Base-by-base conservation (phyloP, 1,284 basidiomycete genomes). In the Pulveroboletus sp. region DNA sequence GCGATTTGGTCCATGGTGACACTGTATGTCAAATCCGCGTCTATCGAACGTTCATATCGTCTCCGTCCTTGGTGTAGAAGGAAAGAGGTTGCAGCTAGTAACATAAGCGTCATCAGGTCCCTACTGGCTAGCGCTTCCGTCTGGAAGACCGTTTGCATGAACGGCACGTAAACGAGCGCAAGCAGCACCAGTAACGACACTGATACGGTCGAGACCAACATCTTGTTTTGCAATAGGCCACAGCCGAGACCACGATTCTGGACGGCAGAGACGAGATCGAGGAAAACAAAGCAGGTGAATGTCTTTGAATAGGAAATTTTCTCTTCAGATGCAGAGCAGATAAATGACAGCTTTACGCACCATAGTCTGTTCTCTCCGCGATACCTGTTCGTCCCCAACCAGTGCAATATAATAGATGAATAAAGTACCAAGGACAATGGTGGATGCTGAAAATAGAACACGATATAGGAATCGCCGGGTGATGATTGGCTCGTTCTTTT, bases 241-340 rank as follows among this genome's bases (percentile, higher is more conserved):
- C 91, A 93, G 22, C 87, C 87, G 10, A 97, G 81, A 10, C 95
- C 94, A 44, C 96, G 89, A 73, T 94, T 97, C 73, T 98, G 96
- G 20, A 98, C 74, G 0, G 96, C 96, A 24, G 94, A 96, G 2
- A 94, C 91, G 39, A 99, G 85, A 75, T 98, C 96, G 57, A 99
- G 87, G 79, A 98, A 92, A 56, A 99, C 96, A 74, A 98, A 98
- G 69, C 87, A 91, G 18, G 94, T 93, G 73, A 99, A 99, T 5
- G 96, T 98, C 94, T 96, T 12, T 40, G 7, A 20, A 31, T 11
- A 31, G 44, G 20, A 42, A 22, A 35, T 10, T 4, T 42, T n/a
- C 5, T 29, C 11, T 26, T 56, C 9, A 66, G 40, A 22, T 15
- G 14, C 42, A n/a, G 18, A 22, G 8, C 9, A 8, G 33, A 7